Percentiles rank a stretch among this genome's conserved stretches.
phyloP scores from a whole-genome alignment of 352 stramenopile genomes.

The Phytopythium ostracodes region DNA sequence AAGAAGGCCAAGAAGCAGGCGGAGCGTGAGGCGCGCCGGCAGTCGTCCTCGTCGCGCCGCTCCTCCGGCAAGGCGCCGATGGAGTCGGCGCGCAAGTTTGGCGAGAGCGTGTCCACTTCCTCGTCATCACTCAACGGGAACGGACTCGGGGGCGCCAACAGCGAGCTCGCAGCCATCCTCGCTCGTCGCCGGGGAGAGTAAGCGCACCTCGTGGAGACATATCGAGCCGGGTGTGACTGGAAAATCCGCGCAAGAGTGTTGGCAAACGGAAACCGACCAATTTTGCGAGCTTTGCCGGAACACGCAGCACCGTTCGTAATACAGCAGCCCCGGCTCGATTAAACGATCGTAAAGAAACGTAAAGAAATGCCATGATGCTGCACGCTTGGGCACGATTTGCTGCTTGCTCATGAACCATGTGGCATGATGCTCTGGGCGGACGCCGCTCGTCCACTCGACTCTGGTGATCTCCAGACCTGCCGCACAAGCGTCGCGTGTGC shows the following conservation, averaged over 20 bases:
- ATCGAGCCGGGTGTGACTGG: not conserved
- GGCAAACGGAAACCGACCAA: not conserved
- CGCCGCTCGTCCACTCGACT: no score
- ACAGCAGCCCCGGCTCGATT: no score
- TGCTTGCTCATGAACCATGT: no score
- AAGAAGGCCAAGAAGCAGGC: slow-evolving; percentile 87
- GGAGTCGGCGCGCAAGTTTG: slow-evolving; percentile 76
- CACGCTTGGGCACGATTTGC: no score
- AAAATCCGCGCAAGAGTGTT: not conserved
- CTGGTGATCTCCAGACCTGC: no score
- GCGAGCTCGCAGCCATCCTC: slow-evolving; percentile 76
- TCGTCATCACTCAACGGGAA: slow-evolving; percentile 30
- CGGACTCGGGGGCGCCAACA: slow-evolving; percentile 66
- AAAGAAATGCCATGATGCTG: no score
- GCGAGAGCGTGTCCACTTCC: slow-evolving; percentile 41
- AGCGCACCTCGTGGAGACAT: not conserved
- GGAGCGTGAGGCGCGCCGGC: slow-evolving; percentile 61
- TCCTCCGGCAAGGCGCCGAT: slow-evolving; percentile 45
- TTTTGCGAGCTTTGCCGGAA: not conserved
- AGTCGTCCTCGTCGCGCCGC: slow-evolving; percentile 29
- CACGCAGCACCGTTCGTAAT: no score
- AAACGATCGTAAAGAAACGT: no score
- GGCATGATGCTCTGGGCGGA: no score
- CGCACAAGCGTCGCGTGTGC: no score
- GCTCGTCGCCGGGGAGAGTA: slow-evolving; percentile 54